Evolutionary conservation across 192 early-diverging fungal genomes (phyloP).

Genomic region (Phlyctochytrium bullatum): DNA sequence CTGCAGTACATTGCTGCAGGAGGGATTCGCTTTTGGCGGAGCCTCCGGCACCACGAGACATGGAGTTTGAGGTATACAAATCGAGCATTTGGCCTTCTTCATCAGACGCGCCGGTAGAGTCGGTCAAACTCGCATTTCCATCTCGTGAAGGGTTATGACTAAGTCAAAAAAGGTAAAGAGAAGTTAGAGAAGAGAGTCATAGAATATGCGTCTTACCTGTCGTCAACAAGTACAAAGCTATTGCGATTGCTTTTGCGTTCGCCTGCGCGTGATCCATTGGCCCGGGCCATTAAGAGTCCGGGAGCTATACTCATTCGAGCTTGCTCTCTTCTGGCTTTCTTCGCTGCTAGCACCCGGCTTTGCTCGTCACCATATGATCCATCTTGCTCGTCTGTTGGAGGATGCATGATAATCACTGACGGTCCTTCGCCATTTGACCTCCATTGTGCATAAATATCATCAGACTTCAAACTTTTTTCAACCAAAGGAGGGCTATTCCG

Average conservation of each 20-base stretch:
- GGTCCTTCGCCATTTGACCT: neutral
- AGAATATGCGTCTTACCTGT: neutral
- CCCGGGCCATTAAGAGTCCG: neutral
- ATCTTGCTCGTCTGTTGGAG: neutral
- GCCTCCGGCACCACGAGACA: neutral
- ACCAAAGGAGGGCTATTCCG: too few relatives aligned
- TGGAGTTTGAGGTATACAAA: neutral
- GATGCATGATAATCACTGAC: neutral
- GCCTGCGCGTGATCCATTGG: neutral
- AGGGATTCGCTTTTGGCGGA: neutral
- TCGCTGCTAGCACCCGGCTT: neutral
- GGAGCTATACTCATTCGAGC: neutral
- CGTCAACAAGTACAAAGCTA: neutral
- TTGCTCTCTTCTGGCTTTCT: slow-evolving; percentile 5
- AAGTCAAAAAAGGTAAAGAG: neutral
- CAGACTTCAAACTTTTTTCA: too few relatives aligned
- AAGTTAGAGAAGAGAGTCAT: neutral
- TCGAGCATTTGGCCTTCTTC: neutral
- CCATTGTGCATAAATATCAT: too few relatives aligned
- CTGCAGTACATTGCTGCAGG: neutral
- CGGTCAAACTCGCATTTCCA: neutral
- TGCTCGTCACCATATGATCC: neutral
- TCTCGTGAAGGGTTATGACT: neutral
- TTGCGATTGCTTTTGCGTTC: neutral
- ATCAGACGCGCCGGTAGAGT: neutral